Evolutionary conservation across 768 basidiomycete species (phyloP).

Genomic region (Amanita jacksonii): DNA sequence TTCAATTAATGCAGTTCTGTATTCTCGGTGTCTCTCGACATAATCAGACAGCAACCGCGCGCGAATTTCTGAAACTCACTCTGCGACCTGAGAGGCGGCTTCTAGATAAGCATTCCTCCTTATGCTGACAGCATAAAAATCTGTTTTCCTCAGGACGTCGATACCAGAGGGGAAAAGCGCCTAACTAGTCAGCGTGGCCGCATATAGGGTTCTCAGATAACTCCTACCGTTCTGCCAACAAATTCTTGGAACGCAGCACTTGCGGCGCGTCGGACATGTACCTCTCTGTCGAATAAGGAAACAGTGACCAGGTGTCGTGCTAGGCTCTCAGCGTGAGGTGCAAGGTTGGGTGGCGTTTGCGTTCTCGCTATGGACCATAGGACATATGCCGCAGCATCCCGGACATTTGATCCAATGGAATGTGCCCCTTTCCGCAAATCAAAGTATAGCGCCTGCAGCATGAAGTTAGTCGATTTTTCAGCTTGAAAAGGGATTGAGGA

Average conservation of each 20-base stretch:
- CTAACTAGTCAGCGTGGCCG: slow-evolving; percentile 30
- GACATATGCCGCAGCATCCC: slow-evolving; percentile 91
- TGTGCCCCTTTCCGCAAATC: slow-evolving; percentile 89
- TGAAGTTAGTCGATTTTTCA: neutral
- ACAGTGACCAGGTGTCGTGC: slow-evolving; percentile 69
- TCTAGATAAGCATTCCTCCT: slow-evolving; percentile 76
- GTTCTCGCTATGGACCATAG: slow-evolving; percentile 90
- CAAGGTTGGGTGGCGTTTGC: slow-evolving; percentile 47
- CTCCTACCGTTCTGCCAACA: slow-evolving; percentile 82
- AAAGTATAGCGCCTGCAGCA: slow-evolving; percentile 72
- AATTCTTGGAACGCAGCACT: slow-evolving; percentile 98
- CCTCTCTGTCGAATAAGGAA: slow-evolving; percentile 86
- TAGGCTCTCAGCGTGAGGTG: slow-evolving; percentile 52
- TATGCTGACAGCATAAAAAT: slow-evolving; percentile 91
- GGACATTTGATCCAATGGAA: slow-evolving; percentile 88
- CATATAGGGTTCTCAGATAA: slow-evolving; percentile 1
- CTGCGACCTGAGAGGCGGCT: slow-evolving; percentile 80
- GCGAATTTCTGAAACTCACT: slow-evolving; percentile 40
- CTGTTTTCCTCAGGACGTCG: slow-evolving; percentile 82
- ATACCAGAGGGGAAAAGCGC: slow-evolving; percentile 90
- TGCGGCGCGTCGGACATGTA: slow-evolving; percentile 89
- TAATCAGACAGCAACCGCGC: slow-evolving; percentile 6
- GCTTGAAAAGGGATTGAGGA: slow-evolving; percentile 9
- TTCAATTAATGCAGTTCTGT: slow-evolving; percentile 56
- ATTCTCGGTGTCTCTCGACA: slow-evolving; percentile 61